These are phyloP conservation scores for Penicillium sp. DNA, from an alignment of 2,329 filamentous ascomycete genomes.

Conservation along the genomic window DNA sequence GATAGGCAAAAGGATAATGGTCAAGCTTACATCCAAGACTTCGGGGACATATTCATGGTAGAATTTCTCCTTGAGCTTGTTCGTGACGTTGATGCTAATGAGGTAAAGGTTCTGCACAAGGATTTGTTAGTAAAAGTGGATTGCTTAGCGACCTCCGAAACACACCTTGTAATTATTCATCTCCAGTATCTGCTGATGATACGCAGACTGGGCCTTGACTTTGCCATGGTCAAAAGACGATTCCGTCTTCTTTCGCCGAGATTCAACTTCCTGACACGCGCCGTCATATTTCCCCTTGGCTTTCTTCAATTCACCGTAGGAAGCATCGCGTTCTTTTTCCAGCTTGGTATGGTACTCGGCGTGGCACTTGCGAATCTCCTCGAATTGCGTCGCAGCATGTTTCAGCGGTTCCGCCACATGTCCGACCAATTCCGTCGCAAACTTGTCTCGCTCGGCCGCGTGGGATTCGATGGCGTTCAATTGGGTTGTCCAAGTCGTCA, in stretches of 20 bases:
- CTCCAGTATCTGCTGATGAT: constrained; percentile 87
- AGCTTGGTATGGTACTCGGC: constrained; percentile 85
- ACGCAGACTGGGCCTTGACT: constrained; percentile 84
- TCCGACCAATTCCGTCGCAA: constrained; percentile 73
- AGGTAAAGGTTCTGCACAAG: constrained; percentile 80
- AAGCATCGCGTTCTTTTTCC: constrained; percentile 82
- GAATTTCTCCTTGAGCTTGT: constrained; percentile 96
- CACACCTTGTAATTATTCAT: constrained; percentile 87
- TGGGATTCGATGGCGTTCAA: constrained; percentile 85
- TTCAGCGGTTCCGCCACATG: constrained; percentile 88
- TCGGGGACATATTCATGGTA: constrained; percentile 97
- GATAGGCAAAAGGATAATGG: too few species aligned
- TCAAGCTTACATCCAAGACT: constrained; percentile 71
- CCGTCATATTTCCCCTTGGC: constrained; percentile 90
- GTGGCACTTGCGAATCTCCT: constrained; percentile 90
- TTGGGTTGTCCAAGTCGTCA: constrained; percentile 96
- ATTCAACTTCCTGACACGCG: constrained; percentile 92
- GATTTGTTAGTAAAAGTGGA: constrained; percentile 21
- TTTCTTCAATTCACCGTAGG: constrained; percentile 84
- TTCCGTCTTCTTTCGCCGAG: constrained; percentile 90
- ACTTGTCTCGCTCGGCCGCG: constrained; percentile 86
- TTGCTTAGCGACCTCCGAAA: neutral
- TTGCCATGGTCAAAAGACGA: constrained; percentile 85
- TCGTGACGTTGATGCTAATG: constrained; percentile 93
- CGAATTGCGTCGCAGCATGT: constrained; percentile 71